Conservation (phyloP, 2,329 filamentous ascomycete species). For the Lomentospora prolificans region DNA sequence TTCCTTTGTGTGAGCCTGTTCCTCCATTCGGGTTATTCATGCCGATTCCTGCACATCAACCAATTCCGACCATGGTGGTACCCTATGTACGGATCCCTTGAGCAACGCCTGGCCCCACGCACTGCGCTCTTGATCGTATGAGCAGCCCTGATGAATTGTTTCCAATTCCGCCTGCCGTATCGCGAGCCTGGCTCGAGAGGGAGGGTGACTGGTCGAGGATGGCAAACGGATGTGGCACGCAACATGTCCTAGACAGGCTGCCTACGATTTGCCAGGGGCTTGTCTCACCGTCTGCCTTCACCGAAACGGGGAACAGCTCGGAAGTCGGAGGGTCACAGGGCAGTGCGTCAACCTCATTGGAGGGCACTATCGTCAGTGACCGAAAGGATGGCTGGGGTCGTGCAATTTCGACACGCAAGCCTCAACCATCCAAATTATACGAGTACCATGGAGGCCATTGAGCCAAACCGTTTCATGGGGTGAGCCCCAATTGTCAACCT, state of each 20-base stretch:
- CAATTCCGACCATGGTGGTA: background rate
- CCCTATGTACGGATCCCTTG: background rate
- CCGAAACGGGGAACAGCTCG: background rate
- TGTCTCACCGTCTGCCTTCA: background rate
- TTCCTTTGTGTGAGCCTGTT: background rate
- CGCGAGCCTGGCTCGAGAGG: background rate
- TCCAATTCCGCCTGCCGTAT: background rate
- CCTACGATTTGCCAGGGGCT: background rate
- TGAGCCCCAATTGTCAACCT: background rate
- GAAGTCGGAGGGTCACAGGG: background rate
- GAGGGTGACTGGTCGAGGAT: background rate
- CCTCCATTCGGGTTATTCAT: background rate
- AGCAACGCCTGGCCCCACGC: too few species aligned
- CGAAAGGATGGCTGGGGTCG: background rate
- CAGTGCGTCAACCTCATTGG: background rate
- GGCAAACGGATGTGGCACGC: background rate
- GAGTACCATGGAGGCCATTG: too few species aligned
- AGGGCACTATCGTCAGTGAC: background rate
- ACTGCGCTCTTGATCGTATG: background rate
- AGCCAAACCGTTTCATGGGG: background rate
- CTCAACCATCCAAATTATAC: background rate
- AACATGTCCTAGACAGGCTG: background rate
- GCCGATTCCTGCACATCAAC: background rate
- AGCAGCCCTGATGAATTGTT: background rate
- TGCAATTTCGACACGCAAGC: background rate